phyloP scores from a whole-genome alignment of 1,284 basidiomycete species.

The Bondarzewia mesenterica region DNA sequence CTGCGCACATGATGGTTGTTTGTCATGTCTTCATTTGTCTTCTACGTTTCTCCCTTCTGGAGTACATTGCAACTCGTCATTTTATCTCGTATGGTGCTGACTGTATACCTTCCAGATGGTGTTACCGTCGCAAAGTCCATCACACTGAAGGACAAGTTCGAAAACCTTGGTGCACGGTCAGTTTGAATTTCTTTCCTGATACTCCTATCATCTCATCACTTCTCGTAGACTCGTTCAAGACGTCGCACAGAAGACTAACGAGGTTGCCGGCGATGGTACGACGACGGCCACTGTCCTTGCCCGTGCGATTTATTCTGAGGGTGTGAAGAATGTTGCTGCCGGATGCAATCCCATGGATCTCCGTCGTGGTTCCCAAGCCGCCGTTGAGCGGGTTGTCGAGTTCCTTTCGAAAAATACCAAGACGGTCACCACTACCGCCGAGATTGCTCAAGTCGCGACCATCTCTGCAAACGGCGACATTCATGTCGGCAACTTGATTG shows the following conservation, averaged over 20 bases:
- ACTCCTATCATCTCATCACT: slow-evolving; percentile 5
- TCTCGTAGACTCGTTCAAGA: slow-evolving; percentile 79
- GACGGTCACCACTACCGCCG: slow-evolving; percentile 92
- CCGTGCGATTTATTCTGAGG: slow-evolving; percentile 95
- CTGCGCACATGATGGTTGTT: background rate
- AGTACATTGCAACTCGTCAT: background rate
- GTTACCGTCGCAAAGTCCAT: slow-evolving; percentile 97
- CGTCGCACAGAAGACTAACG: slow-evolving; percentile 95
- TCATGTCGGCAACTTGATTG: slow-evolving; percentile 93
- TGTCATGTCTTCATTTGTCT: background rate
- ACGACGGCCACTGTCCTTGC: slow-evolving; percentile 97
- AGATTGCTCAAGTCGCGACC: slow-evolving; percentile 97
- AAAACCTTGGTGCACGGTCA: slow-evolving; percentile 98
- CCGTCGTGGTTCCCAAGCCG: slow-evolving; percentile 91
- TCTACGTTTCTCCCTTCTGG: background rate
- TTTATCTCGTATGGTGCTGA: background rate
- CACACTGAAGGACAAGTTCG: slow-evolving; percentile 94
- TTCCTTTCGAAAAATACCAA: slow-evolving; percentile 89
- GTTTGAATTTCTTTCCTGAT: slow-evolving; percentile 25
- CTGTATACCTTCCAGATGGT: slow-evolving; percentile 72
- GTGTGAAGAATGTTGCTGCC: slow-evolving; percentile 98
- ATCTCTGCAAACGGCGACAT: slow-evolving; percentile 97
- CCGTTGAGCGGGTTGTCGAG: slow-evolving; percentile 92
- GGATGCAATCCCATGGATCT: slow-evolving; percentile 99
- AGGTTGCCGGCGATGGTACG: slow-evolving; percentile 95